These are phyloP conservation scores for Umbilicus rupestris DNA, from an alignment of 164 flowering plant genomes.

Conservation along the genomic window DNA sequence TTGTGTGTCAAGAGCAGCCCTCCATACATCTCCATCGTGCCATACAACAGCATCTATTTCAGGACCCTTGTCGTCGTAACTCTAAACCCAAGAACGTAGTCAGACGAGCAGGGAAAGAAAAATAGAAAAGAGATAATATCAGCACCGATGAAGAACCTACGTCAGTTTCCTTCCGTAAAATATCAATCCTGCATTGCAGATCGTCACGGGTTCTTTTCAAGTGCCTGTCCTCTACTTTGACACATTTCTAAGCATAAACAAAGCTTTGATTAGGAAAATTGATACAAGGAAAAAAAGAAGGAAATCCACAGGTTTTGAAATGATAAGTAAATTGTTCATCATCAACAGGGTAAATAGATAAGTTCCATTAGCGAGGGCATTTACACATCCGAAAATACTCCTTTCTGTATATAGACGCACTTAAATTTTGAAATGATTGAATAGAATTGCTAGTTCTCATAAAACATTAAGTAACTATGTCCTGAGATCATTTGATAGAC, in stretches of 20 bases:
- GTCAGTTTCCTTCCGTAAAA: slow-evolving; percentile 68
- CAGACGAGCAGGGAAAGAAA: background rate
- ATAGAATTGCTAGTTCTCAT: background rate
- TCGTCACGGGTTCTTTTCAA: slow-evolving; percentile 71
- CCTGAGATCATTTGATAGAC: background rate
- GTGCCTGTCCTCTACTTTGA: slow-evolving; percentile 47
- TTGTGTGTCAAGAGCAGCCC: slow-evolving; percentile 94
- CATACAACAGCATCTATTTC: slow-evolving; percentile 95
- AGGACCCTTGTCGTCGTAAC: slow-evolving; percentile 92
- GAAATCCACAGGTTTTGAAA: background rate
- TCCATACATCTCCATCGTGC: slow-evolving; percentile 96
- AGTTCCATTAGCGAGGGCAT: background rate
- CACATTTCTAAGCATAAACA: slow-evolving; percentile 45
- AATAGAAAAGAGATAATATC: background rate
- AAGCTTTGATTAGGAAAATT: background rate
- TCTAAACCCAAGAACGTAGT: slow-evolving; percentile 29
- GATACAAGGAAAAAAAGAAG: background rate
- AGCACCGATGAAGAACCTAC: slow-evolving; percentile 30
- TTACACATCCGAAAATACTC: background rate
- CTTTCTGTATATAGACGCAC: background rate
- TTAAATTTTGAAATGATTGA: background rate
- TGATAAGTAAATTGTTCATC: background rate
- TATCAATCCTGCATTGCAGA: slow-evolving; percentile 72
- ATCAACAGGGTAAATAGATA: background rate
- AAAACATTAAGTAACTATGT: background rate